These are phyloP conservation scores for Vachellia pachyceras DNA, from an alignment of 306 rosid species.

Conservation along the genomic window DNA sequence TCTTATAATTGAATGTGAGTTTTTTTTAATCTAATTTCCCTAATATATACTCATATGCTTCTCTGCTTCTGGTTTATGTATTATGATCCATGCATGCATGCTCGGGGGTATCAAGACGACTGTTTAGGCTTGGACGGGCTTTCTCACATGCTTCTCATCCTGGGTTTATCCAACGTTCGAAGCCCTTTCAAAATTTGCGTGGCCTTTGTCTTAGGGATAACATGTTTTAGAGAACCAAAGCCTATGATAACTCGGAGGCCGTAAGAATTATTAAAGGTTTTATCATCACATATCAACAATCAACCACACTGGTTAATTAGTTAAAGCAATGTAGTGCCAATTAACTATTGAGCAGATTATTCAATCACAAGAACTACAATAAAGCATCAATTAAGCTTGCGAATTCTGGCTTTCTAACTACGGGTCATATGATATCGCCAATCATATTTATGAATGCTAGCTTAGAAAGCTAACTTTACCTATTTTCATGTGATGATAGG, in stretches of 20 bases:
- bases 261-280: too few relatives aligned
- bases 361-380: neutral
- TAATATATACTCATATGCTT: neutral
- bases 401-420: neutral
- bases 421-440: neutral
- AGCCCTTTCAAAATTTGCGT: neutral
- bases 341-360: neutral
- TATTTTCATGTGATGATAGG: constrained; percentile 47
- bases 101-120: neutral
- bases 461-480: neutral
- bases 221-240: neutral
- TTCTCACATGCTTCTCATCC: constrained; percentile 17
- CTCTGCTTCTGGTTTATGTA: neutral
- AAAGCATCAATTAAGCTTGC: constrained; percentile 1
- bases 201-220: neutral
- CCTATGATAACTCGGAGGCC: neutral
- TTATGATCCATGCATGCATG: neutral
- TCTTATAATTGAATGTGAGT: neutral
- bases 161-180: constrained; percentile 14
- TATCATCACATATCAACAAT: too few relatives aligned
- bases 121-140: constrained; percentile 14
- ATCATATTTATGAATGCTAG: neutral
- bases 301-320: neutral
- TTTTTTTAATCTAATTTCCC: constrained; percentile 10
- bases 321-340: neutral